These are phyloP conservation scores for Citrus glauca DNA, from an alignment of 345 rosid genomes.

Conservation along the genomic window DNA sequence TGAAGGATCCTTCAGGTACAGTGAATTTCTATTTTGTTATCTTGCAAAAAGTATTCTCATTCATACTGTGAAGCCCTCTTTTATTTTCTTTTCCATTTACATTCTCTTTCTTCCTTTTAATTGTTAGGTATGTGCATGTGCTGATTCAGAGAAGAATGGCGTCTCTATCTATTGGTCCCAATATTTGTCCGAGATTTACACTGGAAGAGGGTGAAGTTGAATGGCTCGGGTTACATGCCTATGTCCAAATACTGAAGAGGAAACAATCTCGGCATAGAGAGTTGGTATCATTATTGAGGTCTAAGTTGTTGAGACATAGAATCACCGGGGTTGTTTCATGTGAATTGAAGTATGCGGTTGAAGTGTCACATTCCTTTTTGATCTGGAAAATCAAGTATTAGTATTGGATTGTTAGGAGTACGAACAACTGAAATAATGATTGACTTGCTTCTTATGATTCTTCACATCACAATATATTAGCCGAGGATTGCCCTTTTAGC, in stretches of 20 bases:
- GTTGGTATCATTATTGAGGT: slow-evolving; percentile 41
- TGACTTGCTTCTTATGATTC: no score
- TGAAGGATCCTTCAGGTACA: slow-evolving; percentile 54
- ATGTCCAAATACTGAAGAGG: slow-evolving; percentile 47
- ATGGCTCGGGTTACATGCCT: slow-evolving; percentile 80
- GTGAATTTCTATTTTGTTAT: not conserved
- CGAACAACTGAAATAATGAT: no score
- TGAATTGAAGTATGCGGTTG: slow-evolving; percentile 46
- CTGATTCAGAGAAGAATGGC: slow-evolving; percentile 54
- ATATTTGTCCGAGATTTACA: slow-evolving; percentile 34
- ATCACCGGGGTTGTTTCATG: slow-evolving; percentile 25
- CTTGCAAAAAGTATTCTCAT: not conserved
- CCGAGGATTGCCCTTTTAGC: not conserved
- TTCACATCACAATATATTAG: no score
- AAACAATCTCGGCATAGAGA: slow-evolving; percentile 55
- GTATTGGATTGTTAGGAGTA: slow-evolving; percentile 29
- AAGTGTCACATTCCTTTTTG: slow-evolving; percentile 56
- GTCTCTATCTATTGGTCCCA: slow-evolving; percentile 20
- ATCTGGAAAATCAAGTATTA: slow-evolving; percentile 69
- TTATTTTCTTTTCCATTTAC: not conserved
- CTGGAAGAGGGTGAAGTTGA: slow-evolving; percentile 51
- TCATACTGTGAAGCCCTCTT: not conserved
- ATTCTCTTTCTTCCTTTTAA: not conserved
- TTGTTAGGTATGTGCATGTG: slow-evolving; percentile 47
- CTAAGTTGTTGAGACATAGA: slow-evolving; percentile 32